phyloP scores from a whole-genome alignment of 2,329 filamentous ascomycete genomes.

The Cladosporium sp. region DNA sequence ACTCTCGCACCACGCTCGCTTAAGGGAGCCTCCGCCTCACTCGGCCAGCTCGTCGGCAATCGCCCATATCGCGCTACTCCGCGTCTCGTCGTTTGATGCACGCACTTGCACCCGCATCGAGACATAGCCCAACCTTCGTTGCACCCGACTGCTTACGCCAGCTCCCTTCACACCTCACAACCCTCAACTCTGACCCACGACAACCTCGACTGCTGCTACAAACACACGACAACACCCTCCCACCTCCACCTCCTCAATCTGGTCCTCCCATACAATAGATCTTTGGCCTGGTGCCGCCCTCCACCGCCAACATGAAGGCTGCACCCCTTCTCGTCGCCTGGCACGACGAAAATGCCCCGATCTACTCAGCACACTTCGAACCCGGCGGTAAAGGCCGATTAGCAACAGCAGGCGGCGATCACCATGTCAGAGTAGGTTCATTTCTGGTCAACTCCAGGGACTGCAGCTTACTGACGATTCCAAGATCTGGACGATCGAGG shows the following conservation, averaged over 20 bases:
- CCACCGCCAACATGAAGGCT: slow-evolving; percentile 67
- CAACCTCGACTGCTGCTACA: too few relatives aligned
- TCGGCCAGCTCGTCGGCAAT: slow-evolving; percentile 1
- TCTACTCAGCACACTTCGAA: slow-evolving; percentile 97
- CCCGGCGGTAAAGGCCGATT: slow-evolving; percentile 83
- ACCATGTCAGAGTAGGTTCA: slow-evolving; percentile 73
- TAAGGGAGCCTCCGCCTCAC: not conserved
- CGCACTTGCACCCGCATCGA: slow-evolving; percentile 9
- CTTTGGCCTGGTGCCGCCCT: not conserved
- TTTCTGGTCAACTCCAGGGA: not conserved
- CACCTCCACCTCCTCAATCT: too few relatives aligned
- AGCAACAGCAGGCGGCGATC: slow-evolving; percentile 91
- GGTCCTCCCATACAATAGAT: not conserved
- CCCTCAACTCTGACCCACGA: too few relatives aligned
- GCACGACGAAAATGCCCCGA: slow-evolving; percentile 94
- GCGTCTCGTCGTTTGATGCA: slow-evolving; percentile 7
- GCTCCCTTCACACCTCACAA: too few relatives aligned
- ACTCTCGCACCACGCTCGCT: not conserved
- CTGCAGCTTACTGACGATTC: slow-evolving; percentile 10
- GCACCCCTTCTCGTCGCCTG: slow-evolving; percentile 95
- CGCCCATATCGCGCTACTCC: not conserved
- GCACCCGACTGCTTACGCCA: too few relatives aligned
- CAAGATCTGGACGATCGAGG: slow-evolving; percentile 86
- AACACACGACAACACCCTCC: too few relatives aligned
- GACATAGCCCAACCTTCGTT: not conserved